phyloP scores from a whole-genome alignment of 2,329 filamentous ascomycete species.

The Pseudogymnoascus destructans region DNA sequence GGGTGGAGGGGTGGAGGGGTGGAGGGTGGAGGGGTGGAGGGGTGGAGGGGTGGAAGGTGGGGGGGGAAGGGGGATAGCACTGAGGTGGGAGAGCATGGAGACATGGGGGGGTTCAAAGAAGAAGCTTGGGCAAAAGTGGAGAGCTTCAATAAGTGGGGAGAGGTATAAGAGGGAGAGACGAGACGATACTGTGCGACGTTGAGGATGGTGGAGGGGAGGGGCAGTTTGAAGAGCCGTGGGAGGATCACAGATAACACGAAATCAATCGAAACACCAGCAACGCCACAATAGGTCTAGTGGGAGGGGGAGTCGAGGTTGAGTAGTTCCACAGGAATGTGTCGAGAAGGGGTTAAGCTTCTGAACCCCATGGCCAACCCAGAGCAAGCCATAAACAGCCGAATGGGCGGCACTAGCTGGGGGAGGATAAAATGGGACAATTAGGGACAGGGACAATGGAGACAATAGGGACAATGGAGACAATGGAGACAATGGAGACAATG shows the following conservation, averaged over 20 bases:
- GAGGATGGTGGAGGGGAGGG: background rate
- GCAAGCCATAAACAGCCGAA: background rate
- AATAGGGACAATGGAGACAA: no score
- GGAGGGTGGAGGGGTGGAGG: background rate
- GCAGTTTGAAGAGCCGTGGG: background rate
- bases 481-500: background rate
- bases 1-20: background rate
- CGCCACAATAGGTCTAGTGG: background rate
- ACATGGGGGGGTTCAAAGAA: background rate
- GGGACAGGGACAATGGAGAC: background rate
- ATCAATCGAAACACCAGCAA: background rate
- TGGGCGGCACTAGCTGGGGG: background rate
- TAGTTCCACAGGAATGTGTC: background rate
- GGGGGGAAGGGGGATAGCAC: background rate
- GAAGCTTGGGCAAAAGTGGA: background rate
- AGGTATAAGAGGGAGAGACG: background rate
- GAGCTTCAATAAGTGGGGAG: background rate
- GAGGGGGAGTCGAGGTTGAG: background rate
- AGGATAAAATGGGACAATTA: background rate
- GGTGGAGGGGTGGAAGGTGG: background rate
- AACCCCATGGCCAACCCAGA: background rate
- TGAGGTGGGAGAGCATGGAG: no score
- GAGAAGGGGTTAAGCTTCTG: background rate
- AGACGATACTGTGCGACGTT: background rate
- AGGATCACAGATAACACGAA: conserved; percentile 4